A percentile compares a stretch with the other conserved stretches of the same genome.
Conservation (phyloP, 495 filamentous ascomycete genomes). For the Annulohypoxylon bovei region DNA sequence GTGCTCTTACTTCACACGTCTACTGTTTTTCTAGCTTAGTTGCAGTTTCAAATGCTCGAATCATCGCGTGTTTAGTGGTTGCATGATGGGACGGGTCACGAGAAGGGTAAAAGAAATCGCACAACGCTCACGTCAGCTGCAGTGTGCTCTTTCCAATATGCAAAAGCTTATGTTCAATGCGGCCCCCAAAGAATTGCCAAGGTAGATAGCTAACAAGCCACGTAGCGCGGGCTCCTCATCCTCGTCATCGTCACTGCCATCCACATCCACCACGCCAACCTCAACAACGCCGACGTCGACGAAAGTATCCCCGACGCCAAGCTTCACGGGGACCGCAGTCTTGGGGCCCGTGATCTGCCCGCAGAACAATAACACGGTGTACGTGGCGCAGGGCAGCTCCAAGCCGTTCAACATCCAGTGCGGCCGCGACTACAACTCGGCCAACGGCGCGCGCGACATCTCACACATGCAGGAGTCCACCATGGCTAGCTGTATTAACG, state of each 20-base stretch:
- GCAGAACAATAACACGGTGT: constrained; percentile 48
- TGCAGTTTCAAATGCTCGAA: background rate
- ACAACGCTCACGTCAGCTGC: constrained; percentile 22
- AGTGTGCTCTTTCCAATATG: background rate
- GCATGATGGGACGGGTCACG: background rate
- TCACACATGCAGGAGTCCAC: constrained; percentile 26
- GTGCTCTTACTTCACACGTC: background rate
- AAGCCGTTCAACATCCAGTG: constrained; percentile 47
- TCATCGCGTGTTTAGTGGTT: background rate
- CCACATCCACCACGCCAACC: constrained; percentile 18
- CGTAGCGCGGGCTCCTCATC: constrained; percentile 11
- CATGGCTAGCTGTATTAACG: constrained; percentile 47
- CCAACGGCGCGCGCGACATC: constrained; percentile 42
- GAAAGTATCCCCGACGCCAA: constrained; percentile 23
- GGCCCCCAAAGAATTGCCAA: background rate
- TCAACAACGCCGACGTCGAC: constrained; percentile 10
- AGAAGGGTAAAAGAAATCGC: background rate
- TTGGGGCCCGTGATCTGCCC: constrained; percentile 42
- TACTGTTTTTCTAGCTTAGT: background rate
- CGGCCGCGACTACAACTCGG: constrained; percentile 49
- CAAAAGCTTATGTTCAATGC: background rate
- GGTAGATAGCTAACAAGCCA: constrained; percentile 9
- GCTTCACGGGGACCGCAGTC: constrained; percentile 21
- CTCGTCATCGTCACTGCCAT: background rate
- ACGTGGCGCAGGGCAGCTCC: constrained; percentile 25